A percentile compares a stretch with the other conserved stretches of the same genome.
Evolutionary conservation across 192 early-diverging fungal species (phyloP).

Genomic region (Coemansia sp.): DNA sequence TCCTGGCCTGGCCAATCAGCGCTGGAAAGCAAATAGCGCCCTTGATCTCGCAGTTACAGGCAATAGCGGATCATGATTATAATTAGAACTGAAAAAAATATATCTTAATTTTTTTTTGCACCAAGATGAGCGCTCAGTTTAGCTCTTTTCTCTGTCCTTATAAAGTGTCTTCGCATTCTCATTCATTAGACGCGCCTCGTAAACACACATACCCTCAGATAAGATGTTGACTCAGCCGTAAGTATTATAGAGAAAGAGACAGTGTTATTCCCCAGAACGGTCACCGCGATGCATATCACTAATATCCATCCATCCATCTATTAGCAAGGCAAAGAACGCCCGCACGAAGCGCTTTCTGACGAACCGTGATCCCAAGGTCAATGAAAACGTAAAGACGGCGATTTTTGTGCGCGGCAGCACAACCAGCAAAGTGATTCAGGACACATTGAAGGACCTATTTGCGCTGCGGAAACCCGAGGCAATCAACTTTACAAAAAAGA

Average conservation of each 20-base stretch:
- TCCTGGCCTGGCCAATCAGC: slow-evolving; percentile 11
- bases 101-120: too few relatives aligned
- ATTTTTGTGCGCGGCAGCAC: slow-evolving; percentile 85
- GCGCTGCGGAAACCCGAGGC: slow-evolving; percentile 87
- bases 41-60: neutral
- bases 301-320: too few relatives aligned
- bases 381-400: slow-evolving; percentile 89
- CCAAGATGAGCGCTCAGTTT: too few relatives aligned
- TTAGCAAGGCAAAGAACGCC: slow-evolving; percentile 84
- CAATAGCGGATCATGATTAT: neutral
- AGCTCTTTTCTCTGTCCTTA: neutral
- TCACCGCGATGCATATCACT: too few relatives aligned
- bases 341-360: slow-evolving; percentile 81
- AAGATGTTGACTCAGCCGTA: slow-evolving; percentile 21
- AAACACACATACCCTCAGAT: neutral
- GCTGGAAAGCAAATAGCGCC: slow-evolving; percentile 4
- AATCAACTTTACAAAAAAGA: slow-evolving; percentile 88
- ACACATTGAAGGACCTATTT: slow-evolving; percentile 89
- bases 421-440: slow-evolving; percentile 79
- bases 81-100: neutral
- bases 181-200: neutral
- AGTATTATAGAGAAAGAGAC: neutral
- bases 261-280: too few relatives aligned
- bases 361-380: slow-evolving; percentile 84
- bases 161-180: neutral